Evolutionary conservation across 768 basidiomycete species (phyloP), one percentile per base, ranked within the genome.

Genomic region (Auricularia heimuer): DNA sequence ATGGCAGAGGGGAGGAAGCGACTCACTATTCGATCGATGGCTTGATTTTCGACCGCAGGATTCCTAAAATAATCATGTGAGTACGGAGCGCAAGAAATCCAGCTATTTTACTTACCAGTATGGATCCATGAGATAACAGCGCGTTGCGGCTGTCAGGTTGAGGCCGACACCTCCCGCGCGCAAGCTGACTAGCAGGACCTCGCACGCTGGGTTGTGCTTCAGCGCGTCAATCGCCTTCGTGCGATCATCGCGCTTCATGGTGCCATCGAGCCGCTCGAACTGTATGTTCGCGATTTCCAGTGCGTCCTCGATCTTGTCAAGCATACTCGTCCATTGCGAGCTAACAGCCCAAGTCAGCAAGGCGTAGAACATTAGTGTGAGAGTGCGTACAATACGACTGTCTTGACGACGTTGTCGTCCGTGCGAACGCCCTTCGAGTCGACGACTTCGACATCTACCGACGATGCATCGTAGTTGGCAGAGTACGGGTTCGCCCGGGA

Each of bases 121-220:
- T 51, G 94, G 94, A 77, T 98, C 94, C 86, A 98, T 94, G 54
- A 99, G 78, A 75, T 97, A 98, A 18, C 92, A 94, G 63, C 88
- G 90, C 72, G 88, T 91, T 60, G 96, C 97, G 18, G 94, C 89
- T 1, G 96, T 98, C 56, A 98, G 82, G 74, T 98, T 99, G 64
- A 99, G 78, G 16, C 96, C 97, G 4, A 99, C 97, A 63, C 97
- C 97, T 63, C 97, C 97, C 6, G 97, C 97, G 71, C 96, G 91
- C 69, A 98, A 80, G 73, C 94, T 97, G 71, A 99, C 95, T 37
- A 99, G 82, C 51, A 99, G 80, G 16, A 99, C 92, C 78, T 99
- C 97, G 72, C 92, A 92, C 33, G 79, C 80, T 14, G 93, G 94
- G 71, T 99, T 94, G 68, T 83, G 82, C 77, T 94, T 95, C 65